phyloP scores from a whole-genome alignment of 2,329 filamentous ascomycete genomes.

The Calycina herbarum region DNA sequence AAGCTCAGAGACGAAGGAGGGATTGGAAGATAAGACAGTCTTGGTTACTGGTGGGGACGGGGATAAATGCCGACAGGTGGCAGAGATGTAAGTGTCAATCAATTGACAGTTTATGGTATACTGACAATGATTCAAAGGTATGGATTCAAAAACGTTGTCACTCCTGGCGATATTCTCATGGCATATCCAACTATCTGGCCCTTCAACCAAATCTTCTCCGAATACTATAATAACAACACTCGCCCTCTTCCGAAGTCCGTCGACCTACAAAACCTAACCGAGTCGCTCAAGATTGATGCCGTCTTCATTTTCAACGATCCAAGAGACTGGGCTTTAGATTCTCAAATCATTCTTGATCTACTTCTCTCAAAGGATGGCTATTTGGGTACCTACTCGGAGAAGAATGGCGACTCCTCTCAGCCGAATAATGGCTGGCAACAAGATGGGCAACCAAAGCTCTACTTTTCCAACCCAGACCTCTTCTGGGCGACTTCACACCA shows the following conservation, averaged over 20 bases:
- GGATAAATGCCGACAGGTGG: constrained; percentile 54
- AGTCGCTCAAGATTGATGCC: constrained; percentile 76
- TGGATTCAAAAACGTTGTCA: constrained; percentile 80
- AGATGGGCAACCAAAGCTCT: constrained; percentile 76
- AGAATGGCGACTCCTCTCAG: constrained; percentile 64
- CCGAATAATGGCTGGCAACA: constrained; percentile 77
- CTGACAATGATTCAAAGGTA: constrained; percentile 45
- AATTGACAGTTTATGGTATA: background rate
- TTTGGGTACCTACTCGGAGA: constrained; percentile 72
- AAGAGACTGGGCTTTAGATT: constrained; percentile 89
- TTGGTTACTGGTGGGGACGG: constrained; percentile 65
- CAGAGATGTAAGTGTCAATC: constrained; percentile 49
- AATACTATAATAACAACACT: constrained; percentile 60
- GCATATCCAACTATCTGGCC: constrained; percentile 77
- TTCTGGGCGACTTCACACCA: constrained; percentile 84
- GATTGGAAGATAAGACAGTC: constrained; percentile 65
- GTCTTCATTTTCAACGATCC: constrained; percentile 94
- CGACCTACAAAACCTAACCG: constrained; percentile 45
- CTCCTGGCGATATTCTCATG: constrained; percentile 77
- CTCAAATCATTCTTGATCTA: constrained; percentile 78
- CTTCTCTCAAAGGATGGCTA: constrained; percentile 77
- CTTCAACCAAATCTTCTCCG: constrained; percentile 67
- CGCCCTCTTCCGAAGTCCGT: constrained; percentile 54
- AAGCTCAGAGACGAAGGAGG: constrained; percentile 52
- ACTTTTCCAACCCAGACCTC: constrained; percentile 86